These are phyloP conservation scores for Lepidium aucheri DNA, from an alignment of 345 rosid genomes.

Conservation along the genomic window DNA sequence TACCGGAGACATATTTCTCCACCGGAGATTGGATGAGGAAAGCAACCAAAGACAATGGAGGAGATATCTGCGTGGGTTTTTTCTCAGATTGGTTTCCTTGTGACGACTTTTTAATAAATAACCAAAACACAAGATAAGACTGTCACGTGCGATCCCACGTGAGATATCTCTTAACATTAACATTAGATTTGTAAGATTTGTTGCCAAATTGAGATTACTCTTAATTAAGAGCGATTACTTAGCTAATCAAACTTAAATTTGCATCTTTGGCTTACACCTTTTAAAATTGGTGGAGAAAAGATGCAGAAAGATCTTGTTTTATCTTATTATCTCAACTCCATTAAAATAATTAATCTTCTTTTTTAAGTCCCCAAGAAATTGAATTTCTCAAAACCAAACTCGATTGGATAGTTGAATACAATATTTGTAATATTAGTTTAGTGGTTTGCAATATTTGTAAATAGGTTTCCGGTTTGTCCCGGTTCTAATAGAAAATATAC, in stretches of 20 bases:
- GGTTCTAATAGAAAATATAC: no score
- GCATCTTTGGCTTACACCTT: conserved; percentile 21
- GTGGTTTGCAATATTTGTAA: no score
- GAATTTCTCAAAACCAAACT: not conserved
- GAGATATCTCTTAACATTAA: not conserved
- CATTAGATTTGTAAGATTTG: not conserved
- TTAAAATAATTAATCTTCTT: conserved; percentile 10
- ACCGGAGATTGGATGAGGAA: not conserved
- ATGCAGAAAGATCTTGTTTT: conserved; percentile 21
- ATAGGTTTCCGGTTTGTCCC: no score
- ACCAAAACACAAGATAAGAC: conserved; percentile 11
- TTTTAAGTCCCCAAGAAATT: not conserved
- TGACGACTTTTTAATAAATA: conserved; percentile 6
- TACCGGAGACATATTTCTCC: conserved; percentile 12
- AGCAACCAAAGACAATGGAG: not conserved
- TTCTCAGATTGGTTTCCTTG: not conserved
- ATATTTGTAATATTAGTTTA: no score
- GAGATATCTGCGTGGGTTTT: conserved; percentile 1
- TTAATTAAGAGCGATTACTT: not conserved
- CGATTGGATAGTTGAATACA: not conserved
- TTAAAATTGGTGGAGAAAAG: conserved; percentile 19
- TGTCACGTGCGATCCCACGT: conserved; percentile 18
- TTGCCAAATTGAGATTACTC: not conserved
- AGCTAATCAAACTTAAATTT: not conserved
- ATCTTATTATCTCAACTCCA: conserved; percentile 10